Base-by-base conservation (phyloP, 2,329 filamentous ascomycete species). In the Cordyceps farinosa region DNA sequence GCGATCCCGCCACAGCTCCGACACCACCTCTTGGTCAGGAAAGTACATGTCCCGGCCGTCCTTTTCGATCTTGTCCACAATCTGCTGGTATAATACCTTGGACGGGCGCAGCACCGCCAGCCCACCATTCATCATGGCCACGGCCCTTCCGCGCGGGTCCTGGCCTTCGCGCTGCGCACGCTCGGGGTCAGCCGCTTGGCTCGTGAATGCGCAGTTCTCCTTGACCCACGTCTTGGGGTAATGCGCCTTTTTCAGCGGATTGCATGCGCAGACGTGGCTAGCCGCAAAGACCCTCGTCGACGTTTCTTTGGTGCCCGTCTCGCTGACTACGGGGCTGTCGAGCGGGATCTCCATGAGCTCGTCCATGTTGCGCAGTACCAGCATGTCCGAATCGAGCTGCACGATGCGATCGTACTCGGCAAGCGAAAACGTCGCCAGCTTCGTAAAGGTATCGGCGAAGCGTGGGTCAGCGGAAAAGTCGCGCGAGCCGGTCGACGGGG, bases 391-490 rank as follows among this genome's bases (percentile, higher is more conserved):
- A 77, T 97, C 92, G 61, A 97, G 82, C 77, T 92, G 90, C 42
- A 96, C 90, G 40, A 96, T 85, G 47, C 92, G 85, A 32, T 88
- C 82, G 77, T 93, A 96, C 73, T 93, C 87, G 22, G 82, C 82
- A 38, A 96, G 80, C 29, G 85, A 87, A 74, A 96, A 97, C 6
- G 90, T 87, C 17, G 88, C 85, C 34, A 97, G 84, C 77, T 96
- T 97, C 75, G 84, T 90, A 91, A 92, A 97, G 81, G 89, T 92
- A 76, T 96, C 91, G 77, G 91, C 89, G 82, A 96, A 96, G 69
- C 92, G 88, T 56, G 89, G 87, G 75, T 96, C 92, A 65, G 90
- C 84, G 70, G 80, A 83, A 79, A 87, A 96, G 77, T 90, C 87
- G 66, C 77, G 61, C 45, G 45, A 10, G 34, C 87, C 87, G 40